Base-by-base conservation (phyloP, 2,329 filamentous ascomycete genomes). In the Trichoderma polysporum region DNA sequence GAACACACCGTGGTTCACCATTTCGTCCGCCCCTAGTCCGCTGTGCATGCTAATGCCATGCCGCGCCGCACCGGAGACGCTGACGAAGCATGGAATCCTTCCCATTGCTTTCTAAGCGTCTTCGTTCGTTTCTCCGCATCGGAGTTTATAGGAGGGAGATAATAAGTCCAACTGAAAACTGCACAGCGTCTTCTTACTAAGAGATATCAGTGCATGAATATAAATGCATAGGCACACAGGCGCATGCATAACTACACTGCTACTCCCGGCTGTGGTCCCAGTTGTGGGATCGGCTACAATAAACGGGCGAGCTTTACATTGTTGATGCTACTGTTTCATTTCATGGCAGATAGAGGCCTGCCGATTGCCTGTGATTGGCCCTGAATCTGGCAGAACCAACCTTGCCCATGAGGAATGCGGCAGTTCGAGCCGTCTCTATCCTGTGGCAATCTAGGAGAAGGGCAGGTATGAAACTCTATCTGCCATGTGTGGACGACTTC, bases 391-490 rank as follows among this genome's bases (percentile, higher is more conserved):
- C 15, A 31, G 39, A 61, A 61, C 58, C 45, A 50, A 29, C 19
- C 31, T 27, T 33, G 19, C 19, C 41, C 19, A 22, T 49, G 9
- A 62, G 25, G 59, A 53, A 62, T 62, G 59, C 59, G 25, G 49
- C 37, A 41, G 56, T 59, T 41, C 56, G 17, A 29, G 19, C 37
- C 31, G 13, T n/a, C 4, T 54, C 56, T 33, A 45, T 45, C 27
- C 3, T 63, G 60, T 41, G 35, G 60, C 49, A 45, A n/a, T 19
- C 29, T 49, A 57, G 47, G 45, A 45, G 22, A 25, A 61, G 61
- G 49, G 22, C 9, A 62, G 39, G 57, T 57, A 41, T 49, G 50
- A 56, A 67, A 62, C 45, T 67, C 56, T 50, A 67, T 62, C 64
- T 15, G 27, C 37, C 41, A 63, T 37, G 53, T 66, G 63, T 41